Evolutionary conservation across 345 rosid genomes (phyloP).

Genomic region (Dimocarpus longan): DNA sequence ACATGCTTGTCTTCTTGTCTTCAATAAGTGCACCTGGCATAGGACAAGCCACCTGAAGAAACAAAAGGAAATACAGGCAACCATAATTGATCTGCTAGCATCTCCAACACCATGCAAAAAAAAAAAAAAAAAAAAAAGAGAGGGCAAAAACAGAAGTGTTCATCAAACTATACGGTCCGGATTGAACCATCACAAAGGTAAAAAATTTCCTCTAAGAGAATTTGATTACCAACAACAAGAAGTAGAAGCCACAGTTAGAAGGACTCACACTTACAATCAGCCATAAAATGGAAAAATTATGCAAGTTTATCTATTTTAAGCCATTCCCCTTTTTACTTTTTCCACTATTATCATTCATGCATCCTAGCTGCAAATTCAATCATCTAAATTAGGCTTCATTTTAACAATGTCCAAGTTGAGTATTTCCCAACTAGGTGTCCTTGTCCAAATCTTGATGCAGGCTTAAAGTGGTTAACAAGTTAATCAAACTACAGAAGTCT

Average conservation of each 20-base stretch:
- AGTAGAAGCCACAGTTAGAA: not conserved
- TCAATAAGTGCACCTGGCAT: not conserved
- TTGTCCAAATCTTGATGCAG: not conserved
- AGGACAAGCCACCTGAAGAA: not conserved
- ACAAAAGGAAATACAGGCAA: not conserved
- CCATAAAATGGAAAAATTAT: not conserved
- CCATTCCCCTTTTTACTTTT: not conserved
- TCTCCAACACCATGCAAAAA: not conserved
- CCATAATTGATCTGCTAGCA: not conserved
- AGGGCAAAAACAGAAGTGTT: not conserved
- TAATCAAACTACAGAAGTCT: not conserved
- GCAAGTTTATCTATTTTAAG: not conserved
- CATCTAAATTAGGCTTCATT: not conserved
- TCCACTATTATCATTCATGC: not conserved
- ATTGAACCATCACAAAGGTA: not conserved
- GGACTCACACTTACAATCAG: not conserved
- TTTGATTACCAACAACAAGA: not conserved
- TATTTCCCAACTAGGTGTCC: not conserved
- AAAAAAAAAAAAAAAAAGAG: not conserved
- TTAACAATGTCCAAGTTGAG: not conserved
- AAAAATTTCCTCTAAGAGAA: not conserved
- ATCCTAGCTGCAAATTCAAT: not conserved
- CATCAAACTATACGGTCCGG: not conserved
- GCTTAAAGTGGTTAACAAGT: not conserved
- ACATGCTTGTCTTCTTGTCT: not conserved